Evolutionary conservation across 2,329 filamentous ascomycete genomes (phyloP).

Genomic region (Pestalotiopsis sp.): DNA sequence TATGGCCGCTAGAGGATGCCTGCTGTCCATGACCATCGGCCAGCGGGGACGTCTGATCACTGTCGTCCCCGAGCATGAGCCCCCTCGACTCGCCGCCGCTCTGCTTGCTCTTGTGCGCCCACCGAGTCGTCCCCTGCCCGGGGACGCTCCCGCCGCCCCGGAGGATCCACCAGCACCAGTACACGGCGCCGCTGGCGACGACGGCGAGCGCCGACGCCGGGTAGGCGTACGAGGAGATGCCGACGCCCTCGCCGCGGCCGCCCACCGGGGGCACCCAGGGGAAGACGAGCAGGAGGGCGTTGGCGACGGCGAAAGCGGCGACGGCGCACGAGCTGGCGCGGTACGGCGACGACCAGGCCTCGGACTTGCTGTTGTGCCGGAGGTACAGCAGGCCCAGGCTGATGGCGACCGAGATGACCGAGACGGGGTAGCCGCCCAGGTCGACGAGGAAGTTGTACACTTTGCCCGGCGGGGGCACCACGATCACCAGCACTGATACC

Average conservation of each 20-base stretch:
- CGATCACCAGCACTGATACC: slow-evolving; percentile 59
- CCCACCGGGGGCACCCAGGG: slow-evolving; percentile 39
- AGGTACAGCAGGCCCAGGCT: slow-evolving; percentile 37
- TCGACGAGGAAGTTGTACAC: slow-evolving; percentile 42
- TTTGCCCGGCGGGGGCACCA: slow-evolving; percentile 49
- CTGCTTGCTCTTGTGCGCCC: background rate
- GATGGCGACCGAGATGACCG: slow-evolving; percentile 36
- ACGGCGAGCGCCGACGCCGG: slow-evolving; percentile 37
- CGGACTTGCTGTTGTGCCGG: slow-evolving; percentile 20
- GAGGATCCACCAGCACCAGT: slow-evolving; percentile 38
- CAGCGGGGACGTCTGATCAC: background rate
- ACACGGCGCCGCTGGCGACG: slow-evolving; percentile 34
- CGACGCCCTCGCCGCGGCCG: slow-evolving; percentile 16
- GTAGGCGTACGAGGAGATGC: slow-evolving; percentile 39
- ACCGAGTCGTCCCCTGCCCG: background rate
- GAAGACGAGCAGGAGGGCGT: slow-evolving; percentile 36
- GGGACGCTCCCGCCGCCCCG: background rate
- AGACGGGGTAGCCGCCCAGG: slow-evolving; percentile 40
- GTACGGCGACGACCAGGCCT: slow-evolving; percentile 34
- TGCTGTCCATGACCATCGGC: background rate
- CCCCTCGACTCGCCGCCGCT: background rate
- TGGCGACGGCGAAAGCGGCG: slow-evolving; percentile 32
- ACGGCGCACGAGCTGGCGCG: slow-evolving; percentile 31
- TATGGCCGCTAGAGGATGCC: background rate
- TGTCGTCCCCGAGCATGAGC: slow-evolving; percentile 1